Conservation (phyloP, 108 stramenopile genomes). For the Pinguiococcus pyrenoidosus region DNA sequence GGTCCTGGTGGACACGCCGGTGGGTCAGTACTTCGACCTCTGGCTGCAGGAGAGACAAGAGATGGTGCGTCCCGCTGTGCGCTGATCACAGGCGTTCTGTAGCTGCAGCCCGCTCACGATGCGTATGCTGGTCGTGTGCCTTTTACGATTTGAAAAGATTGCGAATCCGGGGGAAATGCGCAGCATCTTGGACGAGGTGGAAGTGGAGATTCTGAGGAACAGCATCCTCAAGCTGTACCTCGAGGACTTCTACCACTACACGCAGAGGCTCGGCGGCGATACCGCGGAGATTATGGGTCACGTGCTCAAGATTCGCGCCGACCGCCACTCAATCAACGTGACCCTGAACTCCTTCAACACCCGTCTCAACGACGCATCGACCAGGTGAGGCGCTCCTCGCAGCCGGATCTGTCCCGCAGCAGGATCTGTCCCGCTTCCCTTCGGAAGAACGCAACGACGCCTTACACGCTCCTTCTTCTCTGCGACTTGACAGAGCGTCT, state of each 20-base stretch:
- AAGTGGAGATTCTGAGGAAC: constrained; percentile 96
- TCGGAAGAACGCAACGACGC: constrained; percentile 30
- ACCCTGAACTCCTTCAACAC: constrained; percentile 96
- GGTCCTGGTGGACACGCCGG: constrained; percentile 94
- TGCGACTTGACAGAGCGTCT: no score
- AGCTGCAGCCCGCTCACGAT: no score
- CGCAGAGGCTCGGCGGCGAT: constrained; percentile 70
- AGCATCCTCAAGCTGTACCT: constrained; percentile 93
- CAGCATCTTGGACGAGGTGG: constrained; percentile 88
- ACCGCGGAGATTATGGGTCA: constrained; percentile 87
- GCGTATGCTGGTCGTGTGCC: no score
- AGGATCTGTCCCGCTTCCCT: neutral
- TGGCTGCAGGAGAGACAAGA: constrained; percentile 19
- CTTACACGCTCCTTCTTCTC: no score
- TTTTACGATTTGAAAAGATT: no score
- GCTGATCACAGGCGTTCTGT: no score
- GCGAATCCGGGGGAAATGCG: constrained; percentile 46
- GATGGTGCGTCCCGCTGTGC: constrained; percentile 9
- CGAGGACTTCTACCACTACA: constrained; percentile 82
- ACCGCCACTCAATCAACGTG: constrained; percentile 94
- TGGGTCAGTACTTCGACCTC: constrained; percentile 47
- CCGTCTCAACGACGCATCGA: constrained; percentile 55
- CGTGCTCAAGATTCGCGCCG: constrained; percentile 83
- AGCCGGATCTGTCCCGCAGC: neutral
- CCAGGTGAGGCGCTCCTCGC: no score